Percentiles rank a stretch among this genome's conserved stretches.
phyloP scores from a whole-genome alignment of 352 stramenopile species.

The Globisporangium acanthophoron region DNA sequence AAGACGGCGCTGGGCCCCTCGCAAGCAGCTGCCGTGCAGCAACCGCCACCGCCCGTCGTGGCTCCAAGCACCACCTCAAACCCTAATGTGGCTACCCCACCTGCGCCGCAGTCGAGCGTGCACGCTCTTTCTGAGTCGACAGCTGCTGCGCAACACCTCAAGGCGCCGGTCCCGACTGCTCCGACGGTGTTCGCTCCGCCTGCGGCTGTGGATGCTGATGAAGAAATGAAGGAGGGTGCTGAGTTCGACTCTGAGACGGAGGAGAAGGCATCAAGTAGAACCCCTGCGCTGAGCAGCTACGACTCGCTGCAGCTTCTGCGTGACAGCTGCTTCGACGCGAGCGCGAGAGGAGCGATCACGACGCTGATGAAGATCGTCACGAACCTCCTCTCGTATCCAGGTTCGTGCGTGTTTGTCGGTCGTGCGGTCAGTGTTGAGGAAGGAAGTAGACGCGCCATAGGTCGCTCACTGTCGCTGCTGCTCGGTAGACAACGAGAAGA shows the following conservation, averaged over 20 bases:
- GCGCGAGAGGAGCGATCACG: constrained; percentile 45
- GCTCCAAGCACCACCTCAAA: too few relatives aligned
- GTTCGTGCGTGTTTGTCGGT: constrained; percentile 19
- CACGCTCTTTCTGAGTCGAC: not conserved
- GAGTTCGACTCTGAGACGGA: not conserved
- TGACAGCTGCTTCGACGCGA: constrained; percentile 71
- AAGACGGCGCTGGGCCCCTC: not conserved
- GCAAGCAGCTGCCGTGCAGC: not conserved
- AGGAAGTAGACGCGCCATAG: too few relatives aligned
- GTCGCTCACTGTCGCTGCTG: not conserved
- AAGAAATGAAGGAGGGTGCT: constrained; percentile 43
- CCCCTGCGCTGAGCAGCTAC: constrained; percentile 32
- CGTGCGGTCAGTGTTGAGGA: too few relatives aligned
- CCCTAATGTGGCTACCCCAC: not conserved
- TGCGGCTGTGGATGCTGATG: constrained; percentile 18
- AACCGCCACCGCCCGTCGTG: too few relatives aligned
- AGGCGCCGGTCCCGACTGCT: not conserved
- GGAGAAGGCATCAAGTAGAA: not conserved
- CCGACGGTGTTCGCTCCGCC: not conserved
- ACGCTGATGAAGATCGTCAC: constrained; percentile 86
- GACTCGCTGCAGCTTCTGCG: constrained; percentile 68
- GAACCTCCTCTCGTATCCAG: constrained; percentile 77
- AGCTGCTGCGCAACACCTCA: not conserved
- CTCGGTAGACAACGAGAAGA: constrained; percentile 65
- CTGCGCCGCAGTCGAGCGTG: not conserved